Conservation (phyloP, 495 filamentous ascomycete genomes). For the Penicillium salamii region DNA sequence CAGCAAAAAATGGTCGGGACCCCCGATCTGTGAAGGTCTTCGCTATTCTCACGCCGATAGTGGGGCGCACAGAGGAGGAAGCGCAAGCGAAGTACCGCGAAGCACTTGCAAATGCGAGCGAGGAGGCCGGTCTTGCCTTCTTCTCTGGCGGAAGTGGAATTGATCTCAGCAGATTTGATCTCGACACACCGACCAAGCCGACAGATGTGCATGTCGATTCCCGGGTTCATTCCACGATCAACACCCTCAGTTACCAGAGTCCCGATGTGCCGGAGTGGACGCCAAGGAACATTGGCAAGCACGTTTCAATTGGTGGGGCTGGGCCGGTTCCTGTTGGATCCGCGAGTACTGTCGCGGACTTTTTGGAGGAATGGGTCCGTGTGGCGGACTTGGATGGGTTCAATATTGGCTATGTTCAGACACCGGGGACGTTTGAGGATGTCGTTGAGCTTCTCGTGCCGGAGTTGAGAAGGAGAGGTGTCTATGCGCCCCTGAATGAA, state of each 20-base stretch:
- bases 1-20: conserved; percentile 26
- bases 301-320: conserved; percentile 13
- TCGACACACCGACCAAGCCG: conserved; percentile 9
- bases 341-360: neutral
- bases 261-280: conserved; percentile 18
- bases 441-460: conserved; percentile 39
- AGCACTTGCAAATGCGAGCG: conserved; percentile 29
- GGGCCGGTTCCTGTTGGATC: conserved; percentile 14
- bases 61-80: conserved; percentile 42
- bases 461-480: conserved; percentile 7
- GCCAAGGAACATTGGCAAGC: conserved; percentile 17
- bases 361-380: neutral
- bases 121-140: conserved; percentile 40
- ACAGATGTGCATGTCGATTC: conserved; percentile 10
- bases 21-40: conserved; percentile 39
- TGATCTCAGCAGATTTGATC: conserved; percentile 27
- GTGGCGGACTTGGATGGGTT: conserved; percentile 1
- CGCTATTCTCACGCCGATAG: conserved; percentile 33
- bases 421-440: conserved; percentile 53
- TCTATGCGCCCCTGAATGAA: conserved; percentile 17
- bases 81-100: conserved; percentile 41
- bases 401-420: conserved; percentile 4
- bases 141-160: conserved; percentile 45
- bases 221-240: conserved; percentile 7
- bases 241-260: conserved; percentile 12